Conservation (phyloP, 257 asterid genomes). For the Fraxinus excelsior region DNA sequence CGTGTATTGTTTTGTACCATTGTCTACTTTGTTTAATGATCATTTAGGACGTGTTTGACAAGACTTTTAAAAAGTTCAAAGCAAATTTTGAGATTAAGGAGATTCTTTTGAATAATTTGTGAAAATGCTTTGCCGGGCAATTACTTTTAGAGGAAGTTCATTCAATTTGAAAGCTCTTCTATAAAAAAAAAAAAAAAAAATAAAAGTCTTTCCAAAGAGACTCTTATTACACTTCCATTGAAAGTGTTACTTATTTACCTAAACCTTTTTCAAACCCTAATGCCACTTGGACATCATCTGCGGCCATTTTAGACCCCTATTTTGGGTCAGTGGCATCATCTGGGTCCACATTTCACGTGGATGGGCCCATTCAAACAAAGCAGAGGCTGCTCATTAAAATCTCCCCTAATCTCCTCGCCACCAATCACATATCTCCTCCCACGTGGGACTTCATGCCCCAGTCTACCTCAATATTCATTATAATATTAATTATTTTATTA, state of each 20-base stretch:
- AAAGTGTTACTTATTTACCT: neutral
- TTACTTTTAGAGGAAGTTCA: too few species aligned
- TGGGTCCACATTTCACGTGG: slow-evolving; percentile 30
- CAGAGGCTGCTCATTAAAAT: slow-evolving; percentile 35
- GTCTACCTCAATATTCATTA: neutral
- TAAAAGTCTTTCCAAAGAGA: too few species aligned
- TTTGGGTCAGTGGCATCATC: neutral
- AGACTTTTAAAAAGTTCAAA: too few species aligned
- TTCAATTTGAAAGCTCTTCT: too few species aligned
- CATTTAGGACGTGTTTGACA: too few species aligned
- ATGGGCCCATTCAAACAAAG: slow-evolving; percentile 22
- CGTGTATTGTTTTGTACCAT: too few species aligned
- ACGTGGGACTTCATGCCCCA: slow-evolving; percentile 72
- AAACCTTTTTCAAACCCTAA: neutral
- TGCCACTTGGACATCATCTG: neutral
- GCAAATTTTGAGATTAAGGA: too few species aligned
- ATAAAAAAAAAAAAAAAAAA: too few species aligned
- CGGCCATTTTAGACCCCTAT: slow-evolving; percentile 18
- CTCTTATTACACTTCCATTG: too few species aligned
- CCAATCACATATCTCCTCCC: slow-evolving; percentile 67
- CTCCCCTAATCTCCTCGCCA: slow-evolving; percentile 64
- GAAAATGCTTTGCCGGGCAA: too few species aligned
- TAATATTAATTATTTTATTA: neutral
- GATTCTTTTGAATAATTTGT: too few species aligned
- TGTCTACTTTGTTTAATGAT: too few species aligned